phyloP scores from a whole-genome alignment of 2,329 filamentous ascomycete species.

The Ceratocystis cacaofunesta region DNA sequence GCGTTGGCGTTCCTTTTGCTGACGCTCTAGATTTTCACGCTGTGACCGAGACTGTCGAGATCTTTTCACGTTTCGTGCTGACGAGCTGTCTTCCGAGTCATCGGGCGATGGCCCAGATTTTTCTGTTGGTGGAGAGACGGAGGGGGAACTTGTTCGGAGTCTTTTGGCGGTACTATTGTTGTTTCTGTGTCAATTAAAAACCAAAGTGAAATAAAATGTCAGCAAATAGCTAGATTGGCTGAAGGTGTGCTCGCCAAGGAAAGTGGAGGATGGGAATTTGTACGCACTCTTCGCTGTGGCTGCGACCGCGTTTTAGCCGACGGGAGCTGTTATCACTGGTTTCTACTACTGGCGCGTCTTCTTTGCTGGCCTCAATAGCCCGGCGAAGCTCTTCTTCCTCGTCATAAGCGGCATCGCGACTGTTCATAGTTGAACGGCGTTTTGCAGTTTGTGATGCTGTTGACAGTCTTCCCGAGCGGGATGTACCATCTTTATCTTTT shows the following conservation, averaged over 20 bases:
- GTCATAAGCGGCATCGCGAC: conserved; percentile 84
- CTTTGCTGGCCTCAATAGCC: conserved; percentile 90
- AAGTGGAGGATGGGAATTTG: background rate
- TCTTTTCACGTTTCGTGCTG: conserved; percentile 41
- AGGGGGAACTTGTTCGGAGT: conserved; percentile 67
- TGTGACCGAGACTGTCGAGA: conserved; percentile 44
- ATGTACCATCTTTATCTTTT: conserved; percentile 39
- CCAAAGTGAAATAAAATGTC: conserved; percentile 4
- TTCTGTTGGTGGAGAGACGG: conserved; percentile 41
- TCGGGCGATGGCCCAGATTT: conserved; percentile 35
- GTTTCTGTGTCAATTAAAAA: conserved; percentile 37
- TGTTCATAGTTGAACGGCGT: conserved; percentile 93
- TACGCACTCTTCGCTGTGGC: conserved; percentile 87
- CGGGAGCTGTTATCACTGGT: conserved; percentile 36
- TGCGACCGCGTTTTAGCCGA: conserved; percentile 68
- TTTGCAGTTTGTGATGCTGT: conserved; percentile 49
- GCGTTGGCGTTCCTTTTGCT: conserved; percentile 60
- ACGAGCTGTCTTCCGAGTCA: conserved; percentile 58
- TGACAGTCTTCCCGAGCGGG: conserved; percentile 41
- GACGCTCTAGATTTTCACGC: conserved; percentile 49
- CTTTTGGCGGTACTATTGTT: conserved; percentile 54
- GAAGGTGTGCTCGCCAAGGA: too few relatives aligned
- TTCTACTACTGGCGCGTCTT: conserved; percentile 46
- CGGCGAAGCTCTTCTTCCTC: conserved; percentile 80
- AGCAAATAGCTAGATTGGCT: background rate